Base-by-base conservation (phyloP, 306 rosid species). In the Castanea mollissima region DNA sequence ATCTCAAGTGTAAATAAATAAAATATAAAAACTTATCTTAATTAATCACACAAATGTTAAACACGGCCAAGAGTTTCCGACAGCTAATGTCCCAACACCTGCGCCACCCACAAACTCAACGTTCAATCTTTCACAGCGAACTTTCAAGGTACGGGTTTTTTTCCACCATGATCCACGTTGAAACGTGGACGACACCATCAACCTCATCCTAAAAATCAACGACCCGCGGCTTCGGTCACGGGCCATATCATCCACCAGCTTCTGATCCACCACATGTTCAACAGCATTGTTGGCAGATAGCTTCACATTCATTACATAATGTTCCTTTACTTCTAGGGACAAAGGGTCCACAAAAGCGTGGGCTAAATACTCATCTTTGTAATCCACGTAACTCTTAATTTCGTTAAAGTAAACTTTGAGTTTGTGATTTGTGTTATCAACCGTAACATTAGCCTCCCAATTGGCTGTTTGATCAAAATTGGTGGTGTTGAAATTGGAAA, bases 101-200 rank as follows among this genome's bases (percentile, higher is more conserved):
- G 83, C 41, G 25, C 29, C 46, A 16, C 78, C 83, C 41, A 49
- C 46, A 44, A 91, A 88, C 31, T 18, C 69, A 74, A 93, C 77
- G 76, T 80, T 86, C 81, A 92, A 73, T 15, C 65, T 75, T 1
- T 49, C 59, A 54, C 96, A 93, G 55, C 70, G 3, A 5, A 87
- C 83, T 7, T 76, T 14, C 29, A 85, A 1, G 15, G 14, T 3
- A 2, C 49, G 23, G 0, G 1, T 54, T 31, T 74, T 80, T 0
- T 76, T 31, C 75, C 85, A 74, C 74, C 80, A 68, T 0, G 75
- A 3, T 1, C 34, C 44, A 6, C 83, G 19, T 31, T 19, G 81
- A 69, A 80, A 74, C 46, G 57, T 15, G 0, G 83, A 25, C 23
- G 31, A 23, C 16, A 84, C 60, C 16, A 63, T 1, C 19, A 92